Evolutionary conservation across 2,329 filamentous ascomycete genomes (phyloP), one percentile per base, ranked within the genome.

Genomic region (Neonectria magnoliae): DNA sequence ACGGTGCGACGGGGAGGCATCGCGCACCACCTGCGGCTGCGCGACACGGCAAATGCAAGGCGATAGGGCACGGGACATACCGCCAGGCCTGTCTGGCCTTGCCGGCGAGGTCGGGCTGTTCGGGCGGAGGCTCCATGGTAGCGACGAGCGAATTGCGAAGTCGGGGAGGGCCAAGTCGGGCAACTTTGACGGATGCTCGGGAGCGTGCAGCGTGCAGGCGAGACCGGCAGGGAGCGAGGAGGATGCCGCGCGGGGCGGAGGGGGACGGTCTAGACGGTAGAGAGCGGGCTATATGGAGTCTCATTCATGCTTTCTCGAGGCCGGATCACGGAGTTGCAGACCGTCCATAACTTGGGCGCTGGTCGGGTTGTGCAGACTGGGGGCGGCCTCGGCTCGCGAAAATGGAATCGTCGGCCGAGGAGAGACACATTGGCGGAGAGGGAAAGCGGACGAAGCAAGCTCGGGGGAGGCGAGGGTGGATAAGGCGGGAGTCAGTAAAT

Each of bases 61-160:
- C 29, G 57, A 27, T 55, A 59, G 57, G 58, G 36, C 48, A 57
- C 62, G 54, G 38, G 42, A 78, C 80, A 74, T 77, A 81, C 80
- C 78, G 79, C 80, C 79, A 81, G 60, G 75, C 70, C 65, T 78
- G 74, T 72, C 74, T 75, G 64, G 80, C 79, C 69, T 76, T 76
- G 47, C 68, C 54, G 62, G 69, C 61, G 29, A 71, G 67, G 54
- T 72, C 68, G 29, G 67, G 48, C 58, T 70, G 71, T 53, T 70
- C 68, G 16, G 66, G 52, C 50, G 64, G 58, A 9, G 65, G 57
- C 57, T 75, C 71, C 72, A 74, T 75, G 41, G 44, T 68, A 52
- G 66, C 65, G 54, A 57, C 52, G 67, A 52, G 66, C 65, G 54
- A 57, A 54, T 68, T 52, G 66, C 65, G 54, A 59, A 54, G 59